Percentiles rank a stretch among this genome's conserved stretches.
phyloP scores from a whole-genome alignment of 176 grass and related monocot species.

The Triticum aestivum region DNA sequence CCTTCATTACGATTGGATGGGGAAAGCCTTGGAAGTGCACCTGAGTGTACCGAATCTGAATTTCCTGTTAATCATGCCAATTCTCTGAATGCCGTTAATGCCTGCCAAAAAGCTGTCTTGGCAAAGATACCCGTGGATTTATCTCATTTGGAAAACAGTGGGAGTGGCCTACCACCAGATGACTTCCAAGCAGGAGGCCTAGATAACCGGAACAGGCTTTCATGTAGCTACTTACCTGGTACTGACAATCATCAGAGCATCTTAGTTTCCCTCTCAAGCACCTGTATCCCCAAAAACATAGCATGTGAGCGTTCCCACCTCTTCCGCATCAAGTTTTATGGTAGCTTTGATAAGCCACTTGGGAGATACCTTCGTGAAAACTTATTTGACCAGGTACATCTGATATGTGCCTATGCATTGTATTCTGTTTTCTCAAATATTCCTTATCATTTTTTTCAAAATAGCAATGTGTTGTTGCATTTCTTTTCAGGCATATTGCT shows the following conservation, averaged over 20 bases:
- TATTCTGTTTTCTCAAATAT: neutral
- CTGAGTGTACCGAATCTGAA: conserved; percentile 26
- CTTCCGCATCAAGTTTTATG: conserved; percentile 89
- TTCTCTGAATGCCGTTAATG: conserved; percentile 10
- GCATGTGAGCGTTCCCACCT: conserved; percentile 62
- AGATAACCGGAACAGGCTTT: conserved; percentile 40
- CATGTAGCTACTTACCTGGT: conserved; percentile 50
- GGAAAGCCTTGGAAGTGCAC: neutral
- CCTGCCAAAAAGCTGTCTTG: conserved; percentile 9
- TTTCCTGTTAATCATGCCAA: conserved; percentile 18
- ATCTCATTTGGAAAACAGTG: conserved; percentile 7
- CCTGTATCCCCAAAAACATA: conserved; percentile 59
- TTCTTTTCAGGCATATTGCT: conserved; percentile 65
- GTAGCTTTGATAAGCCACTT: conserved; percentile 88
- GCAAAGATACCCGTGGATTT: conserved; percentile 11
- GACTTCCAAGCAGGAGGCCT: conserved; percentile 32
- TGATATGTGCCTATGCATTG: neutral
- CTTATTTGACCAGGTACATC: conserved; percentile 82
- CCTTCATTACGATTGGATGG: conserved; percentile 28
- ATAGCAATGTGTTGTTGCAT: neutral
- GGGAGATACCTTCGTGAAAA: conserved; percentile 86
- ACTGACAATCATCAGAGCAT: conserved; percentile 70
- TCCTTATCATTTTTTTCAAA: neutral
- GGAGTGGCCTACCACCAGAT: conserved; percentile 16
- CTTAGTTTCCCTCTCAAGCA: conserved; percentile 80